Evolutionary conservation across 345 rosid species (phyloP).

Genomic region (Cardamine resedifolia): DNA sequence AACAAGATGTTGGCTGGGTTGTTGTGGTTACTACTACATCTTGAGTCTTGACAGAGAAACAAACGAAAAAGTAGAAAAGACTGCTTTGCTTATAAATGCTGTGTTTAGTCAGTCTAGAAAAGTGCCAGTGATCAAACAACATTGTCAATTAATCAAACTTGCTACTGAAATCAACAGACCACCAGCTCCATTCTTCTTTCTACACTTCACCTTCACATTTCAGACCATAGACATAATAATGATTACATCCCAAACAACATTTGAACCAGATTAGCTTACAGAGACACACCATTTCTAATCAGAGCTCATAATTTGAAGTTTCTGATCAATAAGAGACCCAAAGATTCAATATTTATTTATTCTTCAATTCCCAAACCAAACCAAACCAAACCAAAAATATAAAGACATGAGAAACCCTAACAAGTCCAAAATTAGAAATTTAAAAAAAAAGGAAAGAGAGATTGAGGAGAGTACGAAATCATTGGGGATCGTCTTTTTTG

Average conservation of each 20-base stretch:
- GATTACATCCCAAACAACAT: not conserved
- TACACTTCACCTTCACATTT: too few relatives aligned
- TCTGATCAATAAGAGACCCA: not conserved
- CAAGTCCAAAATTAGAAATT: not conserved
- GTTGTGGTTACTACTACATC: not conserved
- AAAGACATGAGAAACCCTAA: not conserved
- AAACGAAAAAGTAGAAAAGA: not conserved
- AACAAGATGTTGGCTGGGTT: not conserved
- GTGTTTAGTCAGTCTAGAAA: not conserved
- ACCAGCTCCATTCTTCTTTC: not conserved
- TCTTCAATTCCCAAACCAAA: conserved; percentile 1
- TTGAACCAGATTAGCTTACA: not conserved
- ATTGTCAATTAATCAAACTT: conserved; percentile 2
- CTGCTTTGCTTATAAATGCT: not conserved
- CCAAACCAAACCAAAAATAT: not conserved
- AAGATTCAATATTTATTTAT: not conserved
- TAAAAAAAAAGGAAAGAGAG: not conserved
- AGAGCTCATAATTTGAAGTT: not conserved
- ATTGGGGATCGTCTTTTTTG: conserved; percentile 43
- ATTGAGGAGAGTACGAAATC: not conserved
- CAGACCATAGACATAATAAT: too few relatives aligned
- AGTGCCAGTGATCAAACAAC: conserved; percentile 7
- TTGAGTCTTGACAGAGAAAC: not conserved
- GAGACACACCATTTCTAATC: not conserved
- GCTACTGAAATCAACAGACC: conserved; percentile 12